Evolutionary conservation across 208 protist genomes (phyloP).

Genomic region (Trypanosoma grayi): DNA sequence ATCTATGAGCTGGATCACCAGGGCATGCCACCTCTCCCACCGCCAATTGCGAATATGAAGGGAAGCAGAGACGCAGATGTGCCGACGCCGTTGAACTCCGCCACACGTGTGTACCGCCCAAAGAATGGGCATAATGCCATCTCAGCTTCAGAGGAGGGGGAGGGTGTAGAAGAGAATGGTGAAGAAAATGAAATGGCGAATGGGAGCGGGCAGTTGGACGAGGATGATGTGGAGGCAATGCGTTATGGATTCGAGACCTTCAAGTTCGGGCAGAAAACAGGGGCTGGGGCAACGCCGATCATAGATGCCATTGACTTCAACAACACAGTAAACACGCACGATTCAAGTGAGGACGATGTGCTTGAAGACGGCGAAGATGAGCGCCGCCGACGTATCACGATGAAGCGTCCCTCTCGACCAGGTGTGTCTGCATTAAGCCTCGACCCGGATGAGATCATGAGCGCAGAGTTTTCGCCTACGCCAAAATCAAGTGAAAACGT

Average conservation of each 20-base stretch:
- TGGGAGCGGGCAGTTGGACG: background rate
- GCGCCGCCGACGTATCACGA: constrained; percentile 36
- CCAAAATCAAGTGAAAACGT: constrained; percentile 62
- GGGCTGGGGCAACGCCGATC: too few relatives aligned
- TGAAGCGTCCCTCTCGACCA: constrained; percentile 44
- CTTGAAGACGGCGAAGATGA: constrained; percentile 51
- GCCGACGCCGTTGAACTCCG: background rate
- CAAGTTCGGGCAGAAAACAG: background rate
- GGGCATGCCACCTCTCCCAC: background rate
- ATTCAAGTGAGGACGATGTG: constrained; percentile 9
- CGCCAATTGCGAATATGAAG: background rate
- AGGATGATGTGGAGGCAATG: background rate
- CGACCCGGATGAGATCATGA: constrained; percentile 41
- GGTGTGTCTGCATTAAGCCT: constrained; percentile 48
- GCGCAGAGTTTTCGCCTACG: constrained; percentile 40
- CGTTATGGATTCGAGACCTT: background rate
- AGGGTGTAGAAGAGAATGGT: too few relatives aligned
- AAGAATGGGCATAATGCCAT: too few relatives aligned
- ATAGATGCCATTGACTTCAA: too few relatives aligned
- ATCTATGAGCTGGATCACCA: constrained; percentile 12
- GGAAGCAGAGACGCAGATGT: background rate
- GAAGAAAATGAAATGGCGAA: too few relatives aligned
- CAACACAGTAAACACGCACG: too few relatives aligned
- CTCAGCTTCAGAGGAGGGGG: too few relatives aligned
- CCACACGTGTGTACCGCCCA: background rate